Base-by-base conservation (phyloP, 805 yeast species). In the Diddensiella santjacobensis region DNA sequence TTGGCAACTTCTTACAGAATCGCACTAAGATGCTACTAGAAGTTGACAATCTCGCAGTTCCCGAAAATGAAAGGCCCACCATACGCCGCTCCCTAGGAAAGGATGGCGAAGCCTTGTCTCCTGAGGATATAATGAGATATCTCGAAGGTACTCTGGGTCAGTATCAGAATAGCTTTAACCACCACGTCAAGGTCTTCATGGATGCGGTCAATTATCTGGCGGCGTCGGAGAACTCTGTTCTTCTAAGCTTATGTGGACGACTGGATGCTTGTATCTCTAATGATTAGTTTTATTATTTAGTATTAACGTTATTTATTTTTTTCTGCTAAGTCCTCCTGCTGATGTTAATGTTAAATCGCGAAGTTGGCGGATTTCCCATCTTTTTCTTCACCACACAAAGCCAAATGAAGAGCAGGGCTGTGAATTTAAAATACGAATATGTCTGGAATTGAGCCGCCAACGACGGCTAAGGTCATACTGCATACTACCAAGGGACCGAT, bases 401-500 rank as follows among this genome's bases (percentile, higher is more conserved):
- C n/a, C n/a, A n/a, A n/a, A n/a, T n/a, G n/a, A n/a, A n/a, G n/a
- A n/a, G n/a, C n/a, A n/a, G n/a, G n/a, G n/a, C n/a, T n/a, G n/a
- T n/a, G n/a, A n/a, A n/a, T n/a, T n/a, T n/a, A n/a, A n/a, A n/a
- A n/a, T n/a, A n/a, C n/a, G 31, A 26, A 8, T 8, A 38, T 40
- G 44, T 15, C 45, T 13, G 37, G 20, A 17, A 42, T 55, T 46
- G 60, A 59, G 31, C 63, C 65, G 3, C 50, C 47, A 10, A 52
- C 63, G 6, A 51, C 57, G 15, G 65, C 64, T 3, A 77, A 75
- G 54, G 82, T 80, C n/a, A 61, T 70, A 2, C 51, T 85, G 2
- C 55, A 62, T 15, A 83, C 91, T 0, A 67, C 76, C 2, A 79
- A 78, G 47, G 91, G 91, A 0, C 64, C 69, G 2, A 63, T 84